Percentiles rank a stretch among this genome's conserved stretches.
Conservation (phyloP, 2,329 filamentous ascomycete genomes). For the Scedosporium dehoogii region DNA sequence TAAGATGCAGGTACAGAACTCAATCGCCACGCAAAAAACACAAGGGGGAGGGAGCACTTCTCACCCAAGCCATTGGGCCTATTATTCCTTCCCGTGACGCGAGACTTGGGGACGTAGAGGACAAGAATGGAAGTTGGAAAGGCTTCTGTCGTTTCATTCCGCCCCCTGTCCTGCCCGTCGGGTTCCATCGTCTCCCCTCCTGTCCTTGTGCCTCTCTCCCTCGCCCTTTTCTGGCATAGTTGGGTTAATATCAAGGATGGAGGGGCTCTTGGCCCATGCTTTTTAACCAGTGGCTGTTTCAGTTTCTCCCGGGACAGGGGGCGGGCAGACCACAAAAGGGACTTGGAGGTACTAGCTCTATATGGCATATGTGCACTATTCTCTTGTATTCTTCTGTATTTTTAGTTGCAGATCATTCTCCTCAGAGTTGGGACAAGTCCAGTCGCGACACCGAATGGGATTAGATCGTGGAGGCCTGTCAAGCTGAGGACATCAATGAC, state of each 20-base stretch:
- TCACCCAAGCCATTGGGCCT: too few relatives aligned
- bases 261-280: conserved; percentile 3
- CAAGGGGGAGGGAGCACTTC: too few relatives aligned
- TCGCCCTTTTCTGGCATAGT: not conserved
- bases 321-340: not conserved
- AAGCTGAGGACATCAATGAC: not conserved
- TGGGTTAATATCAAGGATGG: not conserved
- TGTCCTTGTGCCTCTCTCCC: not conserved
- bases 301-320: conserved; percentile 7
- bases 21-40: too few relatives aligned
- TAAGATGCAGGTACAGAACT: too few relatives aligned
- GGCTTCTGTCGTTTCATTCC: not conserved
- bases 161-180: not conserved
- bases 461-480: not conserved
- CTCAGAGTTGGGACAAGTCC: not conserved
- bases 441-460: not conserved
- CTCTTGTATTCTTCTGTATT: not conserved
- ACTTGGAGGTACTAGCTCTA: not conserved
- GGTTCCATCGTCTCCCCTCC: not conserved
- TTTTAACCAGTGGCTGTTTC: conserved; percentile 7
- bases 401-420: not conserved
- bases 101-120: too few relatives aligned
- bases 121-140: not conserved
- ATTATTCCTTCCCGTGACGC: too few relatives aligned
- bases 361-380: not conserved